Percentiles rank a stretch among this genome's conserved stretches.
Evolutionary conservation across 768 basidiomycete genomes (phyloP).

Genomic region (Lactarius quietus): DNA sequence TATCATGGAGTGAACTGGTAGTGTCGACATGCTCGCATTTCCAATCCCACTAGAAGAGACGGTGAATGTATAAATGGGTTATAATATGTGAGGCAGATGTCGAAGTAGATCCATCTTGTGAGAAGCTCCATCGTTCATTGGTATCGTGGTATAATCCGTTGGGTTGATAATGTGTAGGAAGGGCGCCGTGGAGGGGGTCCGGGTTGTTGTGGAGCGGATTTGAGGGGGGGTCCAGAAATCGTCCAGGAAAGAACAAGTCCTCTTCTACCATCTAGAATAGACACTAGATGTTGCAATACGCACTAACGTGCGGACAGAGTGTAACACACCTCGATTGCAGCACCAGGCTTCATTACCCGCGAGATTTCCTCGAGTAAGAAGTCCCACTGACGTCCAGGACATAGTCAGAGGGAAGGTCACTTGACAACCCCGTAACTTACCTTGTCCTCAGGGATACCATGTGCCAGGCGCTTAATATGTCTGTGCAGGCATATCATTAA

Average conservation of each 20-base stretch:
- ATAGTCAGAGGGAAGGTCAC: not conserved
- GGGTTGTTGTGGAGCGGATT: slow-evolving; percentile 19
- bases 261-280: slow-evolving; percentile 60
- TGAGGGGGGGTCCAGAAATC: slow-evolving; percentile 33
- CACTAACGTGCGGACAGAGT: not conserved
- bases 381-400: slow-evolving; percentile 51
- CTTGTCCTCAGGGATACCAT: slow-evolving; percentile 75
- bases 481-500: slow-evolving; percentile 34
- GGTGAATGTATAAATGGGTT: not conserved
- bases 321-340: slow-evolving; percentile 56
- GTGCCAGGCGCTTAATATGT: slow-evolving; percentile 65
- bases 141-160: not conserved
- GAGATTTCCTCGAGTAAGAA: slow-evolving; percentile 61
- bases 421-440: slow-evolving; percentile 34
- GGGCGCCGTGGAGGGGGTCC: slow-evolving; percentile 3
- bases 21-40: not conserved
- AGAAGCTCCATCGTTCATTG: slow-evolving; percentile 1
- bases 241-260: slow-evolving; percentile 70
- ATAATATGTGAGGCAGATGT: not conserved
- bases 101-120: slow-evolving; percentile 2
- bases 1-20: slow-evolving; percentile 11
- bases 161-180: not conserved
- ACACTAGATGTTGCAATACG: not conserved
- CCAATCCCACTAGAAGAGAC: not conserved
- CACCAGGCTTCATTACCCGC: slow-evolving; percentile 71